Conservation (phyloP, 2,329 filamentous ascomycete genomes). For the Penicillium hordei region DNA sequence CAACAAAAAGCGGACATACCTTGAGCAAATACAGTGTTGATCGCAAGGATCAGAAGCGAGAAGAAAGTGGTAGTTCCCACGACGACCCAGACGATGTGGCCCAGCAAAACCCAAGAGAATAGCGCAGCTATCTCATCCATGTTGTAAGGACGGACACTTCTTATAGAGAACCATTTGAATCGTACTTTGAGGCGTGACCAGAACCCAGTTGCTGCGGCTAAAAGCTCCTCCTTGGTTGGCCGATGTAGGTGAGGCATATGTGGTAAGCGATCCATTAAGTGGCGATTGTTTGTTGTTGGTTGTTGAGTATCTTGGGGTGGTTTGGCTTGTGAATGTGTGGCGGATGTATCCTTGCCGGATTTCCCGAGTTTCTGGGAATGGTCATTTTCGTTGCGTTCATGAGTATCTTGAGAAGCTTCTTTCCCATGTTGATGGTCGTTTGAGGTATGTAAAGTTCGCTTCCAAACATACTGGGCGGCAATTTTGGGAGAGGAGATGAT, state of each 20-base stretch:
- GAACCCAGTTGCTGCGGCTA: constrained; percentile 88
- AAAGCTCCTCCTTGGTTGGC: constrained; percentile 87
- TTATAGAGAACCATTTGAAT: constrained; percentile 97
- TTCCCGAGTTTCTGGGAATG: constrained; percentile 4
- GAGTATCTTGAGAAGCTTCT: constrained; percentile 16
- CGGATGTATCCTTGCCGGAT: constrained; percentile 7
- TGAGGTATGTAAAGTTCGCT: constrained; percentile 34
- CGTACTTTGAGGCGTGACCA: constrained; percentile 86
- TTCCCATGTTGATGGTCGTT: constrained; percentile 21
- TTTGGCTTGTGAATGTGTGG: constrained; percentile 18
- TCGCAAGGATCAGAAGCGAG: constrained; percentile 81
- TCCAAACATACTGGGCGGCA: constrained; percentile 33
- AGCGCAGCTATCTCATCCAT: constrained; percentile 95
- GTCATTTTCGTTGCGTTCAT: constrained; percentile 18
- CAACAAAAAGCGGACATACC: constrained; percentile 50
- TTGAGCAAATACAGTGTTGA: constrained; percentile 96
- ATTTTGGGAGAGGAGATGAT: constrained; percentile 34
- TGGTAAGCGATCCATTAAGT: constrained; percentile 61
- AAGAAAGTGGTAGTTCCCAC: constrained; percentile 97
- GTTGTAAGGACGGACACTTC: constrained; percentile 91
- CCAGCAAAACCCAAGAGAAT: constrained; percentile 89
- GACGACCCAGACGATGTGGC: constrained; percentile 93
- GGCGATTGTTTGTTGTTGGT: constrained; percentile 28
- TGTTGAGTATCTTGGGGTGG: constrained; percentile 26
- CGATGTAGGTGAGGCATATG: constrained; percentile 76